Evolutionary conservation across 805 yeast species (phyloP).

Genomic region (Starmerella bombi): DNA sequence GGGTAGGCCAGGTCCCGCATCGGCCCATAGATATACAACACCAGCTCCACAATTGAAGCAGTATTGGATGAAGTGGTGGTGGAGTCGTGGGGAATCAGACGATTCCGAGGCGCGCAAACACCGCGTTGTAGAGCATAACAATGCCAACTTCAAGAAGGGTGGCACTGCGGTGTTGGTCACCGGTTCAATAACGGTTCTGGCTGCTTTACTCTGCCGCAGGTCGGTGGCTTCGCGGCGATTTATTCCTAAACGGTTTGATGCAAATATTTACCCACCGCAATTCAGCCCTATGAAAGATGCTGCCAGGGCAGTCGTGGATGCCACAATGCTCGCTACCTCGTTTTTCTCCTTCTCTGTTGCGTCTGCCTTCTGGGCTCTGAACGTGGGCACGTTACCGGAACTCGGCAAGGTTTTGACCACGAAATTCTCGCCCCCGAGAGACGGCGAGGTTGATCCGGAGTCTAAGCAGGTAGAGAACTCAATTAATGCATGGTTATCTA

Average conservation of each 20-base stretch:
- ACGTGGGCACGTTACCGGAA: slow-evolving; percentile 31
- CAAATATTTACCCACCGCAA: slow-evolving; percentile 77
- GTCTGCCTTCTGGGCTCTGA: slow-evolving; percentile 70
- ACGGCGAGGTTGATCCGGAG: slow-evolving; percentile 1
- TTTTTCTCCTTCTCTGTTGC: slow-evolving; percentile 58
- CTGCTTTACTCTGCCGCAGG: slow-evolving; percentile 61
- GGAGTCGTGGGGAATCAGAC: slow-evolving; percentile 1
- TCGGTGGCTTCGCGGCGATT: slow-evolving; percentile 63
- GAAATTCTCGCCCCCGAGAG: slow-evolving; percentile 1
- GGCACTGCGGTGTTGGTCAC: slow-evolving; percentile 46
- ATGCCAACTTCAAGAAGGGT: slow-evolving; percentile 4
- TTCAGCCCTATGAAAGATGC: slow-evolving; percentile 74
- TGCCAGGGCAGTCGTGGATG: slow-evolving; percentile 68
- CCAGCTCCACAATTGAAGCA: no score
- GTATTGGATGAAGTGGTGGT: slow-evolving; percentile 2
- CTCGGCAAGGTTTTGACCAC: slow-evolving; percentile 11
- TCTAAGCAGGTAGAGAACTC: slow-evolving; percentile 3
- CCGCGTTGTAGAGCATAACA: slow-evolving; percentile 3
- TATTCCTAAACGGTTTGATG: slow-evolving; percentile 63
- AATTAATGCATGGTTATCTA: slow-evolving; percentile 4
- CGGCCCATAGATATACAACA: no score
- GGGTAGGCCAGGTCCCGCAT: no score
- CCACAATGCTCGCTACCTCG: slow-evolving; percentile 60
- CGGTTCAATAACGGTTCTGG: slow-evolving; percentile 55
- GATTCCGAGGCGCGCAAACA: slow-evolving; percentile 1